Evolutionary conservation across 202 grass and related monocot genomes (phyloP).

Genomic region (Setaria viridis): DNA sequence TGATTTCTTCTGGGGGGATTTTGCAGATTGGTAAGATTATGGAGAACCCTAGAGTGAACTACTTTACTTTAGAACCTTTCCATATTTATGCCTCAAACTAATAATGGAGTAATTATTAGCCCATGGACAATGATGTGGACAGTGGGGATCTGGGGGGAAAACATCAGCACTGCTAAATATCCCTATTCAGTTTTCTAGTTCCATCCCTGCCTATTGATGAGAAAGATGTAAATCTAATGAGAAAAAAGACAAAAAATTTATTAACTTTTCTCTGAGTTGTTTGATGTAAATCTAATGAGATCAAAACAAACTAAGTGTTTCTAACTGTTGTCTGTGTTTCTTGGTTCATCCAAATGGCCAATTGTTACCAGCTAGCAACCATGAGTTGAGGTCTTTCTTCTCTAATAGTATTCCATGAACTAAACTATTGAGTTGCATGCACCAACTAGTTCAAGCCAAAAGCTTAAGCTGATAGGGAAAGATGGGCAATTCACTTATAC

Average conservation of each 20-base stretch:
- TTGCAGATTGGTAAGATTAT: conserved; percentile 95
- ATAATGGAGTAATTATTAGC: conserved; percentile 1
- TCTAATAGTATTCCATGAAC: neutral
- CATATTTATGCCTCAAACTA: neutral
- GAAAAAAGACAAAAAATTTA: neutral
- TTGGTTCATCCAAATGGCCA: neutral
- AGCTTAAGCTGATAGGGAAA: no score
- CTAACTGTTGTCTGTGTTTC: neutral
- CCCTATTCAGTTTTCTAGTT: conserved; percentile 10
- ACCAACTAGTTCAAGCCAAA: no score
- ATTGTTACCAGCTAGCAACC: neutral
- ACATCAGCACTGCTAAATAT: neutral
- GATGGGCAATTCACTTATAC: no score
- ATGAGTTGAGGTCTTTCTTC: conserved; percentile 18
- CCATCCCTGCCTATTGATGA: neutral
- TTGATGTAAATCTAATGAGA: neutral
- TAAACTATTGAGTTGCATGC: neutral
- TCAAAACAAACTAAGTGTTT: neutral
- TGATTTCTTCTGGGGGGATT: conserved; percentile 96
- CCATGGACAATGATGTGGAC: neutral
- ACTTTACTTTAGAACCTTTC: conserved; percentile 9
- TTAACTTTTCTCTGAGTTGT: neutral
- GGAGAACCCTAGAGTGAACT: conserved; percentile 30
- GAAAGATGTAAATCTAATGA: conserved; percentile 1
- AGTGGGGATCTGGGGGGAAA: neutral